Evolutionary conservation across 2,329 filamentous ascomycete genomes (phyloP).

Genomic region (Colletotrichum sp.): DNA sequence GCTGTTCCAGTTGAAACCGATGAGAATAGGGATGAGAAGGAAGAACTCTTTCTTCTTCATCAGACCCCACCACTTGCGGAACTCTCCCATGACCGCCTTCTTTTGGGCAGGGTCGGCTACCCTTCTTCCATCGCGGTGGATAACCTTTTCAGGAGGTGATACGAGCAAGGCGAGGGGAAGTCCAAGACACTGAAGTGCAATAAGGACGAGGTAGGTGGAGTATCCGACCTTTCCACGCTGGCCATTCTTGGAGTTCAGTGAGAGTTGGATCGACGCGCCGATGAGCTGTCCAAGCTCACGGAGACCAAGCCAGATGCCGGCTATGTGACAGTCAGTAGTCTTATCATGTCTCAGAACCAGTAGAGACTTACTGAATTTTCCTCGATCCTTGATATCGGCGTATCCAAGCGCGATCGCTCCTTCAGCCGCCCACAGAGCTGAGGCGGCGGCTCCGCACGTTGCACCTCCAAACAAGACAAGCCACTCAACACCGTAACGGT

Average conservation of each 20-base stretch:
- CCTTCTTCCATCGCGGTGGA: constrained; percentile 39
- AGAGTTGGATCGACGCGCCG: constrained; percentile 55
- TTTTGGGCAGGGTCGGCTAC: constrained; percentile 36
- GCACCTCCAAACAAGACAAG: too few species aligned
- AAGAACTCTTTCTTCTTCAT: constrained; percentile 49
- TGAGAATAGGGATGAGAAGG: constrained; percentile 52
- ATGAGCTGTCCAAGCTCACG: constrained; percentile 58
- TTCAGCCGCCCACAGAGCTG: constrained; percentile 37
- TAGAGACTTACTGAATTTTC: constrained; percentile 36
- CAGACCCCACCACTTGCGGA: constrained; percentile 40
- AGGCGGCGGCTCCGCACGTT: too few species aligned
- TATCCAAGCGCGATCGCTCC: constrained; percentile 34
- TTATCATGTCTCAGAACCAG: accelerated
- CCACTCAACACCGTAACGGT: too few species aligned
- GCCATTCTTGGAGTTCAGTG: constrained; percentile 48
- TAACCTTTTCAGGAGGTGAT: constrained; percentile 49
- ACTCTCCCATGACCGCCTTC: constrained; percentile 40
- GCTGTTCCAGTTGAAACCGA: constrained; percentile 55
- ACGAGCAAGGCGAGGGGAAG: constrained; percentile 48
- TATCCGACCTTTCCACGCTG: constrained; percentile 51
- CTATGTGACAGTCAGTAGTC: constrained; percentile 13
- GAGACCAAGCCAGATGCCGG: constrained; percentile 58
- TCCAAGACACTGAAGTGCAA: constrained; percentile 49
- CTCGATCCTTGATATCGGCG: constrained; percentile 47
- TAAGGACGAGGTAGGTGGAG: constrained; percentile 43